Evolutionary conservation across 2,329 filamentous ascomycete species (phyloP).

Genomic region (Sphaerostilbella broomeana): DNA sequence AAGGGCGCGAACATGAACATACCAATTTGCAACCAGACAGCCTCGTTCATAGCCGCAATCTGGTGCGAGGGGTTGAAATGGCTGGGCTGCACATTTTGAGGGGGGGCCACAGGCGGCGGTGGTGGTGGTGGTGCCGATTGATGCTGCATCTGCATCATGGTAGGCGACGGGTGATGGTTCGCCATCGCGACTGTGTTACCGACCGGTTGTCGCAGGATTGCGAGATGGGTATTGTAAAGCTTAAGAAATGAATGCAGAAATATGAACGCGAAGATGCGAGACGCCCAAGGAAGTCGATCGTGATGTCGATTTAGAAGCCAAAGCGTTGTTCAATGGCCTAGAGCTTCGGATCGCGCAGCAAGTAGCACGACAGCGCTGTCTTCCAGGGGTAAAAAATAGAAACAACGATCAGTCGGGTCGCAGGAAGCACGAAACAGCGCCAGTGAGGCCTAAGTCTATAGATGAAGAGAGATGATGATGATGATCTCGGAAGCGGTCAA

Average conservation of each 20-base stretch:
- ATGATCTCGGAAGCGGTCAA: constrained; percentile 6
- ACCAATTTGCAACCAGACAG: constrained; percentile 91
- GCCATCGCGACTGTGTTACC: constrained; percentile 47
- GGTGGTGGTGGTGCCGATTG: too few species aligned
- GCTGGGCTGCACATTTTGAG: constrained; percentile 48
- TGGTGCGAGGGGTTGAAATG: constrained; percentile 65
- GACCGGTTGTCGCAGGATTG: constrained; percentile 16
- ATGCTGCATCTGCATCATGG: constrained; percentile 61
- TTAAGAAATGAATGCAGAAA: constrained; percentile 12
- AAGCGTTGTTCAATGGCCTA: constrained; percentile 10
- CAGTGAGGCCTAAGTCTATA: constrained; percentile 8
- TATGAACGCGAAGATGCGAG: constrained; percentile 12
- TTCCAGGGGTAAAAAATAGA: neutral
- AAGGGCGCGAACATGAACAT: constrained; percentile 30
- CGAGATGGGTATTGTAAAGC: too few species aligned
- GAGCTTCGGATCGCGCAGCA: neutral
- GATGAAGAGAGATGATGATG: neutral
- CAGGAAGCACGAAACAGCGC: constrained; percentile 1
- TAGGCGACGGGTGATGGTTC: constrained; percentile 74
- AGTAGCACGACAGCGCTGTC: constrained; percentile 3
- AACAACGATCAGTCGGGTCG: neutral
- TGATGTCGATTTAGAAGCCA: constrained; percentile 1
- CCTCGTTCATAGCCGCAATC: constrained; percentile 73
- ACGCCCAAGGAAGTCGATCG: neutral
- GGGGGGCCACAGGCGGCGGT: constrained; percentile 52